Base-by-base conservation (phyloP, 345 rosid genomes). In the Erucastrum elatum region DNA sequence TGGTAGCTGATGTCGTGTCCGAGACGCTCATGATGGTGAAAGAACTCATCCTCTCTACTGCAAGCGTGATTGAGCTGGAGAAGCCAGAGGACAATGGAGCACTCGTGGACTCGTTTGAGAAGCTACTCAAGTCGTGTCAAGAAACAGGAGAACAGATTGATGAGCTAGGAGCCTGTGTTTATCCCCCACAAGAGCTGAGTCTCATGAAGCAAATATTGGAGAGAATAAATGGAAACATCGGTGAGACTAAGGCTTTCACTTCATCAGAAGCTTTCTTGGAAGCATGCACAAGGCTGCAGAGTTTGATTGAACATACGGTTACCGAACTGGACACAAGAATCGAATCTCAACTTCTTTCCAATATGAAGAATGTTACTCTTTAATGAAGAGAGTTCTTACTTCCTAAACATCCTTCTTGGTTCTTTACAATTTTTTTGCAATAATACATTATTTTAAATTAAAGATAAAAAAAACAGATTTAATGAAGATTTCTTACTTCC, bases 111-210 rank as follows among this genome's bases (percentile, higher is more conserved):
- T 80, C 85, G 2, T 79, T 91, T 81, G 98, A 94, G 87, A 88
- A 84, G 46, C 26, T 91, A 60, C 80, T 91, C 84, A 91, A 85
- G 82, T 64, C 76, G 2, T 89, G 93, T 82, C 89, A 82, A 83
- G 91, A 75, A 65, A 78, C 84, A 0, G 93, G 93, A 21, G 75
- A 67, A 58, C 85, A 85, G 77, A 85, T 90, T 5, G 93, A 91
- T n/a, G 96, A 94, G 76, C 85, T 91, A 1, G 96, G 94, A 66
- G 96, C 94, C 12, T 90, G 86, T 67, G 89, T 94, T 66, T 91
- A 94, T 72, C 94, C 98, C 0, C 94, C 97, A 0, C 96, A 90
- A 34, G 98, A 94, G 82, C 26, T 84, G 66, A 63, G 84, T 16
- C 84, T 82, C 16, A 89, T 91, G 75, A 85, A 70, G 56, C 72